These are phyloP conservation scores for Ophiostoma triangulosporum DNA, from an alignment of 2,329 filamentous ascomycete species.

Conservation along the genomic window DNA sequence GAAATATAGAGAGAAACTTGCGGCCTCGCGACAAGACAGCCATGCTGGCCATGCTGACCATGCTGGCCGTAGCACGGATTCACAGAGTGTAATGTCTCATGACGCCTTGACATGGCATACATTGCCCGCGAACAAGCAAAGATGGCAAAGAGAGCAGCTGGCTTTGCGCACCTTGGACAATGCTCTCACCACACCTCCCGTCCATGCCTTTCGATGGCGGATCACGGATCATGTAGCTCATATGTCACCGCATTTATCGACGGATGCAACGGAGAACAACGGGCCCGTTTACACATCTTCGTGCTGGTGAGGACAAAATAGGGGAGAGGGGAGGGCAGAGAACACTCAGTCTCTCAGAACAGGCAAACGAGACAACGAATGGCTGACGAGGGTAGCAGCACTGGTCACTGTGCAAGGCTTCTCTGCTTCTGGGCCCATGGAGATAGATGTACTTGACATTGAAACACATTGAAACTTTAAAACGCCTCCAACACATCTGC, in stretches of 20 bases:
- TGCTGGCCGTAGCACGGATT: not conserved
- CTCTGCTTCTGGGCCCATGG: too few relatives aligned
- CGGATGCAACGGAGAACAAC: not conserved
- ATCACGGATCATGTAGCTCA: not conserved
- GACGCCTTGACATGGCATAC: not conserved
- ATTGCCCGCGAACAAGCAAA: not conserved
- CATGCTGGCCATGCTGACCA: not conserved
- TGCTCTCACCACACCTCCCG: not conserved
- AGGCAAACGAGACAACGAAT: too few relatives aligned
- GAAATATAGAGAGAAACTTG: too few relatives aligned
- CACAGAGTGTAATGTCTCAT: not conserved
- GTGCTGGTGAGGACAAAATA: too few relatives aligned
- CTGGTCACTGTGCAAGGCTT: not conserved
- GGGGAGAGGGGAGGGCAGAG: too few relatives aligned
- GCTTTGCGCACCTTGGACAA: not conserved
- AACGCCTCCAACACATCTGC: not conserved
- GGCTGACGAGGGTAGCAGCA: too few relatives aligned
- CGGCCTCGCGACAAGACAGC: too few relatives aligned
- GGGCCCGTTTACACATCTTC: not conserved
- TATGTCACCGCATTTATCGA: not conserved
- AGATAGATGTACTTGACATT: too few relatives aligned
- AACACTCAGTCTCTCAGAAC: too few relatives aligned
- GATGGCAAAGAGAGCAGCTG: not conserved
- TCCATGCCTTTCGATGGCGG: not conserved
- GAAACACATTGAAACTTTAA: not conserved